Conservation (phyloP, 2,329 filamentous ascomycete species). For the Conoideocrella luteorostrata region DNA sequence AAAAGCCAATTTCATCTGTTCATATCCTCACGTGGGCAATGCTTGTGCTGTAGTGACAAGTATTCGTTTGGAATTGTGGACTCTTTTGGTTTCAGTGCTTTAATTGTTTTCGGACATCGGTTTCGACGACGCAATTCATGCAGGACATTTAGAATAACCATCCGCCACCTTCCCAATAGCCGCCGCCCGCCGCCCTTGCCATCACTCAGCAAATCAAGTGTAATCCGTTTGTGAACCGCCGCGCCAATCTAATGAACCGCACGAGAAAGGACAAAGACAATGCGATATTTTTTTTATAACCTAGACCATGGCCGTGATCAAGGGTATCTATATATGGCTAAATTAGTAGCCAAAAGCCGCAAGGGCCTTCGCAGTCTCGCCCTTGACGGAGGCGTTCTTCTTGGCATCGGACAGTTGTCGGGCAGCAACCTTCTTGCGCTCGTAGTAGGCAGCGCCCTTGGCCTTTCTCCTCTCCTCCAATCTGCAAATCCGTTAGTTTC, state of each 20-base stretch:
- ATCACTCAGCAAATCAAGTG: constrained; percentile 42
- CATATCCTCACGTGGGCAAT: constrained; percentile 6
- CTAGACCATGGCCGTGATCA: constrained; percentile 20
- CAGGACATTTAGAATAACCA: constrained; percentile 28
- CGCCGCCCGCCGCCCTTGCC: constrained; percentile 36
- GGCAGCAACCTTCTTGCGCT: constrained; percentile 96
- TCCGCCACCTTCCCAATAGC: constrained; percentile 24
- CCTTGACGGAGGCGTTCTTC: constrained; percentile 82
- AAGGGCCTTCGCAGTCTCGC: constrained; percentile 82
- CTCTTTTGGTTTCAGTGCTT: constrained; percentile 22
- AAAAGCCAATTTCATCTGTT: background rate
- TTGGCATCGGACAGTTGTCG: constrained; percentile 88
- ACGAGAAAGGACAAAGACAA: constrained; percentile 40
- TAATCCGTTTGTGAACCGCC: constrained; percentile 43
- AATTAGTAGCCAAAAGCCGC: constrained; percentile 84
- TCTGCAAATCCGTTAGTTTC: constrained; percentile 45
- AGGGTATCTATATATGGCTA: constrained; percentile 20
- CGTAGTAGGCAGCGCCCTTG: constrained; percentile 98
- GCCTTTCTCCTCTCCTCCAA: constrained; percentile 99
- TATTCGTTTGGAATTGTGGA: background rate
- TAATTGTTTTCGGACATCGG: constrained; percentile 24
- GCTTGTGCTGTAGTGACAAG: constrained; percentile 2
- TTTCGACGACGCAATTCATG: constrained; percentile 27
- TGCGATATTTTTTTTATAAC: constrained; percentile 22
- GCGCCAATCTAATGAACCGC: constrained; percentile 49